Base-by-base conservation (phyloP, 108 stramenopile species). In the Pseudonitzschia multiseries region DNA sequence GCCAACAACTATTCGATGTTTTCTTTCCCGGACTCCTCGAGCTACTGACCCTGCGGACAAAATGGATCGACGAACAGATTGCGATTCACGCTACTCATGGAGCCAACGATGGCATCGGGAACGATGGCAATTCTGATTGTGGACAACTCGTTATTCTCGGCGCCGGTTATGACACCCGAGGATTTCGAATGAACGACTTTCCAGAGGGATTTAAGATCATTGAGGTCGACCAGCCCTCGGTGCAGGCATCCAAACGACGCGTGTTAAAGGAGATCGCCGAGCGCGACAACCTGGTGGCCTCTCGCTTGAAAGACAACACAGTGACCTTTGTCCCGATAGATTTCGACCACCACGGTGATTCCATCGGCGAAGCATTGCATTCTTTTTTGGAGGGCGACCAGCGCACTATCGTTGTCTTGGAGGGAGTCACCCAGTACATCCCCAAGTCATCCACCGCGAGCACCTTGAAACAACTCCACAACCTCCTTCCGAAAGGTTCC, bases 401-500 rank as follows among this genome's bases (percentile, higher is more conserved):
- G 41, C 8, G 22, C 13, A 61, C 70, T n/a, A 56, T 77, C 13
- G 61, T 77, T 8, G 63, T 60, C 33, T 2, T 71, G 27, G 67
- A 77, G 70, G 70, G 76, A 44, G 71, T 78, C 50, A 67, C 77
- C 6, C 77, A 78, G 12, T 78, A 78, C 51, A 78, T 78, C 24
- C 77, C 77, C 2, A 72, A 72, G 43, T 61, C 71, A 51, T 69
- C 68, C 21, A 66, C 77, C 0, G 71, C 71, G 17, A 50, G 52
- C 41, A 71, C 70, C 21, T 50, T 76, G 2, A 52, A 53, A 32
- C 28, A 59, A 53, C 33, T 72, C 17, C 63, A 72, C 50, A 71
- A 31, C 3, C 22, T 76, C 24, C 20, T 72, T 28, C 28, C 64
- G 15, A 17, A 48, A 10, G 71, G 71, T 28, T 78, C 77, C 0